Base-by-base conservation (phyloP, 2,329 filamentous ascomycete species). In the Dothideomycetidae sp. region DNA sequence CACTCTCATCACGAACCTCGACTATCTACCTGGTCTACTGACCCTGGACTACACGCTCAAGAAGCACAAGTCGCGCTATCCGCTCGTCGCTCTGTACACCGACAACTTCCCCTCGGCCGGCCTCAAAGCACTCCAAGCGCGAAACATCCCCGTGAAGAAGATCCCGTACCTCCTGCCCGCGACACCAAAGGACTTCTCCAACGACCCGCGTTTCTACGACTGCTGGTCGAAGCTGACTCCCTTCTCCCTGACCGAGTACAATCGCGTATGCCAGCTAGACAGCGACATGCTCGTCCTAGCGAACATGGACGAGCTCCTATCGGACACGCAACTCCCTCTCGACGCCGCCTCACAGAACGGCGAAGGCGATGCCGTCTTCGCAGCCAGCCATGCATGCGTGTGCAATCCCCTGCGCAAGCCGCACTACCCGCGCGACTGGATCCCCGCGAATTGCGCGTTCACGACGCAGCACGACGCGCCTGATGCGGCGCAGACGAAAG, bases 281-380 rank as follows among this genome's bases (percentile, higher is more conserved):
- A 80, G 78, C 51, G 85, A 93, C 61, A 93, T 93, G 84, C 62
- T 93, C 35, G 75, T 83, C 5, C 59, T 78, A 46, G 68, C 68
- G 50, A 92, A 92, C 59, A 93, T 93, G 81, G 85, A 93, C 55
- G 84, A 92, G 62, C 64, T 93, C 47, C 92, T 93, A 82, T 26
- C 21, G 7, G 21, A 26, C 21, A 30, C 31, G 29, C 74, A 82
- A n/a, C 49, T 93, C 34, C 63, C 72, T 43, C 70, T 92, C 31
- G 81, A 88, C 56, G 52, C 62, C 13, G 63, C 71, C 0, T 61
- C 60, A 29, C 42, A 65, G 41, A 62, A 49, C 2, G 74, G 68
- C 9, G 62, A 60, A 12, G 73, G 78, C 14, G 54, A 67, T 31
- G 67, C 71, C 31, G 80, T 93, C 21, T 88, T 93, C 57, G 84